Base-by-base conservation (phyloP, 495 filamentous ascomycete genomes). In the Trichodelitschia bisporula region DNA sequence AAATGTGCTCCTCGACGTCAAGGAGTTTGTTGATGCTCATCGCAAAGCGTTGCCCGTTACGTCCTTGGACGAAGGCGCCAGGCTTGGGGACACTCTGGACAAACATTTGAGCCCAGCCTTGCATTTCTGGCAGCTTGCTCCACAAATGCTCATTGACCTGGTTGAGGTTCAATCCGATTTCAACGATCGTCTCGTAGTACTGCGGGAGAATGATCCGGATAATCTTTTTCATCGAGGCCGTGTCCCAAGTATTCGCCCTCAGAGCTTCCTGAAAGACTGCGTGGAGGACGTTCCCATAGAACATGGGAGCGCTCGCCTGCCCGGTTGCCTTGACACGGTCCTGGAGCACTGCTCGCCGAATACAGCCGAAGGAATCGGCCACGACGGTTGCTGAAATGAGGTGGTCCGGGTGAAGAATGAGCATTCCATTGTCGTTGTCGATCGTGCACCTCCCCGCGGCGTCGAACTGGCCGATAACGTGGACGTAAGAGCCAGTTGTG, bases 1-100 rank as follows among this genome's bases (percentile, higher is more conserved):
- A 93, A 21, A 93, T 64, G 42, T 93, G 83, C 48, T 97, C 86
- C 49, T 97, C 86, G 14, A 95, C 78, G 43, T 92, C 86, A 25
- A 97, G 69, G 19, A 97, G 55, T 45, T 92, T 93, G 47, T 67
- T 91, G 38, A 97, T 68, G 41, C 72, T 79, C 59, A 93, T 69
- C 26, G 63, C 68, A 9, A 76, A 64, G 39, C 74, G 55, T 24
- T 57, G 59, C 19, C 71, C 72, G 38, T 78, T 73, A 24, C 75
- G 63, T 33, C 80, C 82, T 36, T 73, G 67, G 4, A 90, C 72
- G n/a, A 75, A 36, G 3, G 75, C 79, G 32, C 69, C 59, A 10
- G 64, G 76, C 47, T 64, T 69, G 13, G 83, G 82, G 25, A 63
- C 59, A 13, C 60, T 48, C 4, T 69, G 59, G 2, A 97, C 64